Evolutionary conservation across 768 basidiomycete species (phyloP).

Genomic region (Cyclocybe cylindracea): DNA sequence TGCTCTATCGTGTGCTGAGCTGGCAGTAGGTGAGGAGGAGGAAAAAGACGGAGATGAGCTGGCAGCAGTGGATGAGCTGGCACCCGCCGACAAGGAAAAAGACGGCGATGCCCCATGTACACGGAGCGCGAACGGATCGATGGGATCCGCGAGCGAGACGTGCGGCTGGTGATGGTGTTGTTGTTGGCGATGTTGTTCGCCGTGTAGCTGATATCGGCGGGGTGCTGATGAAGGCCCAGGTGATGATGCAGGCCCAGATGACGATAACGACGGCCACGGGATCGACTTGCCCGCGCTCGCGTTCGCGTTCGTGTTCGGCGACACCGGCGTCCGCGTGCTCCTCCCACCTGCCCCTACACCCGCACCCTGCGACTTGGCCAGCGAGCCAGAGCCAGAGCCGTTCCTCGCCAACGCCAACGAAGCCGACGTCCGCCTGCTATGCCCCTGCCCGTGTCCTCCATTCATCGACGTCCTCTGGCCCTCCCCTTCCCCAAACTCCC

Average conservation of each 20-base stretch:
- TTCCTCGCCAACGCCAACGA: too few relatives aligned
- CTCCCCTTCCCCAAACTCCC: too few relatives aligned
- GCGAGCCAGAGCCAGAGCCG: too few relatives aligned
- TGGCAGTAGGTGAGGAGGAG: neutral
- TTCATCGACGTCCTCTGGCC: too few relatives aligned
- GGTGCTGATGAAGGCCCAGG: neutral
- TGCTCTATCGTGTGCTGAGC: slow-evolving; percentile 6
- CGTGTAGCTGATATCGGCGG: too few relatives aligned
- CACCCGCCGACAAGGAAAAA: too few relatives aligned
- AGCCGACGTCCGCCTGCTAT: too few relatives aligned
- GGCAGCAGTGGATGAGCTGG: neutral
- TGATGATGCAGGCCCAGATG: slow-evolving; percentile 12
- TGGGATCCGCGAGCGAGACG: slow-evolving; percentile 28
- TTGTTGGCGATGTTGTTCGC: slow-evolving; percentile 5
- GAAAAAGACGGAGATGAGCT: neutral
- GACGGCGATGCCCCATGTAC: neutral
- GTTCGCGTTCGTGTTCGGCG: too few relatives aligned
- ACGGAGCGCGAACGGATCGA: slow-evolving; percentile 26
- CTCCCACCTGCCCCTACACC: neutral
- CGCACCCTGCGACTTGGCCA: neutral
- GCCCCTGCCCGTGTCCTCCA: too few relatives aligned
- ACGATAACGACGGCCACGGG: neutral
- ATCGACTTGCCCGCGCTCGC: too few relatives aligned
- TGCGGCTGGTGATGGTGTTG: slow-evolving; percentile 13
- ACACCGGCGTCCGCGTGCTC: neutral